Evolutionary conservation across 192 early-diverging fungal species (phyloP), one percentile per base, ranked within the genome.

Genomic region (Chytriomyces sp.): DNA sequence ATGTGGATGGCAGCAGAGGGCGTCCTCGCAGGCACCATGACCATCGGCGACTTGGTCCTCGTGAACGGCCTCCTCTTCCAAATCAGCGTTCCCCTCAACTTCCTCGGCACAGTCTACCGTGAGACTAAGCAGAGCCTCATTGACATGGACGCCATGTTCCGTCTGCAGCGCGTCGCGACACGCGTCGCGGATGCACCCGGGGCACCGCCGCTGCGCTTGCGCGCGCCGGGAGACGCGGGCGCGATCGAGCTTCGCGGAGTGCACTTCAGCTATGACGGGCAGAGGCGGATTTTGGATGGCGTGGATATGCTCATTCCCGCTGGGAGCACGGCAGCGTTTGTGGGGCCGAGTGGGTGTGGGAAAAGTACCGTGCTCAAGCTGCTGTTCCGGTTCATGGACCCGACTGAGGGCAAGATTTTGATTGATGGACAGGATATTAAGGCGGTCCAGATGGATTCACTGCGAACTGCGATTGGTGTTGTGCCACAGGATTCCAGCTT

Each of bases 11-110:
- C 96, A 0, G 91, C 94, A 6, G 85, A 95, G 44, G 94, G 95
- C 34, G 93, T 99, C 7, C 77, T 88, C 0, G 64, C 60, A 41
- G 91, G 92, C 0, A 81, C 87, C 2, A 83, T 99, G 86, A 96
- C 94, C 2, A 89, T 99, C 30, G 98, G 98, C 44, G 98, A 99
- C 75, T 86, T 99, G 4, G 98, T 99, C 22, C 94, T 99, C 94
- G 89, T 99, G 63, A 99, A 99, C 71, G 95, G 96, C 22, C 91
- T 99, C 30, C 90, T 99, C 30, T 98, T 99, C 78, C 98, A 99
- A 80, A 84, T 99, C 10, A 94, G 94, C 2, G 84, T 98, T 77
- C 98, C 98, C 22, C 85, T 99, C 14, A 98, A 99, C 84, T 99
- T 99, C 76, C 77, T 99, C 60, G 98, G 98, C 32, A 92, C 93